phyloP scores from a whole-genome alignment of 1,139 yeast genomes.

The Yueomyces sp. region DNA sequence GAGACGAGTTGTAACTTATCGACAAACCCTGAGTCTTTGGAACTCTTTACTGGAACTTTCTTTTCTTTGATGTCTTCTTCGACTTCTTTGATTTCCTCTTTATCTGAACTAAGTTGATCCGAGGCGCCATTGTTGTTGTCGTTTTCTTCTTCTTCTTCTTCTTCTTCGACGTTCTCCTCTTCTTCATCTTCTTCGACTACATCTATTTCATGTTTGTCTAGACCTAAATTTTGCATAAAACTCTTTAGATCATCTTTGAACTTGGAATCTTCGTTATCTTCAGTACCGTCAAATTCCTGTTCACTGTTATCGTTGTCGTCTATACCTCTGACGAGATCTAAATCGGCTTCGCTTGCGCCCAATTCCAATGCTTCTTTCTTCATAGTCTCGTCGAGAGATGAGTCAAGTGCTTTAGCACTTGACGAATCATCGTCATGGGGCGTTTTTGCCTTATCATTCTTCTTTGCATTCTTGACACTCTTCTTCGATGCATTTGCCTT shows the following conservation, averaged over 20 bases:
- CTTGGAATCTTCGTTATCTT: slow-evolving; percentile 31
- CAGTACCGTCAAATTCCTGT: slow-evolving; percentile 38
- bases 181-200: slow-evolving; percentile 19
- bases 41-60: slow-evolving; percentile 27
- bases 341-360: slow-evolving; percentile 65
- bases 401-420: not conserved
- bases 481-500: slow-evolving; percentile 7
- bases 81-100: slow-evolving; percentile 10
- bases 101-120: slow-evolving; percentile 12
- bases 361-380: slow-evolving; percentile 60
- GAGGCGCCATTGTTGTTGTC: slow-evolving; percentile 9
- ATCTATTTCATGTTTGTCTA: slow-evolving; percentile 24
- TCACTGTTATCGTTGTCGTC: slow-evolving; percentile 52
- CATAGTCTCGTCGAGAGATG: slow-evolving; percentile 29
- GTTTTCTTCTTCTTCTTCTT: slow-evolving; percentile 7
- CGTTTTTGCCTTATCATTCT: slow-evolving; percentile 8
- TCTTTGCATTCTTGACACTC: slow-evolving; percentile 4
- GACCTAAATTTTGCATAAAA: slow-evolving; percentile 61
- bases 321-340: slow-evolving; percentile 40
- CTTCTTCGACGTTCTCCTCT: slow-evolving; percentile 14
- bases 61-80: slow-evolving; percentile 10
- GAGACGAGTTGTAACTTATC: slow-evolving; percentile 43
- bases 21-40: slow-evolving; percentile 6
- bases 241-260: slow-evolving; percentile 47
- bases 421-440: slow-evolving; percentile 3